Conservation (phyloP, 495 filamentous ascomycete species). For the Penicillium riverlandense region DNA sequence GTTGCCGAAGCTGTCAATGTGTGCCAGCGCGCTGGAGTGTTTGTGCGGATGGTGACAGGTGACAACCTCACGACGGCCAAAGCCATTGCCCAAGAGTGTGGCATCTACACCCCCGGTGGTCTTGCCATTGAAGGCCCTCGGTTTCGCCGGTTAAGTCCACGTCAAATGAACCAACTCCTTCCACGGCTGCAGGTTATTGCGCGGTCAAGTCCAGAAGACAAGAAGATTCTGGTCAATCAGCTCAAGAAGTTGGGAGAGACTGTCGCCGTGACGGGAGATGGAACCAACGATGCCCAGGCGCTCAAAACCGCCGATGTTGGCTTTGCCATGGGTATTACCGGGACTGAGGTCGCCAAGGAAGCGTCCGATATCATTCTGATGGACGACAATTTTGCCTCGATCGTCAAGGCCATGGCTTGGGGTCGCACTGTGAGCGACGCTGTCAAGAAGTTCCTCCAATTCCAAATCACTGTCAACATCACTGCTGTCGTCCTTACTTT, state of each 20-base stretch:
- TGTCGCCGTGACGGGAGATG: conserved; percentile 89
- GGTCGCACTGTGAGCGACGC: conserved; percentile 84
- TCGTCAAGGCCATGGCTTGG: conserved; percentile 83
- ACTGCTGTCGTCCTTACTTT: conserved; percentile 82
- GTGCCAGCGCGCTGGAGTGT: conserved; percentile 72
- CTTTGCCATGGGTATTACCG: conserved; percentile 87
- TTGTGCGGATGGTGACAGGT: conserved; percentile 87
- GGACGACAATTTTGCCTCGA: conserved; percentile 90
- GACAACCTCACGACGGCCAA: conserved; percentile 82
- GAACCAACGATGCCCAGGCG: conserved; percentile 86
- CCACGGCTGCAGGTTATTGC: conserved; percentile 78
- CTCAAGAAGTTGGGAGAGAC: conserved; percentile 83
- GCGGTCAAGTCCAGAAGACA: conserved; percentile 78
- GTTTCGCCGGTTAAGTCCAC: conserved; percentile 62
- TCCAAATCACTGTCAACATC: conserved; percentile 89
- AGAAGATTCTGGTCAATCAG: conserved; percentile 68
- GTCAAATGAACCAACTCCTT: conserved; percentile 62
- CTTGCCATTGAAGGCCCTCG: conserved; percentile 76
- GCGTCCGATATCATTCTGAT: conserved; percentile 91
- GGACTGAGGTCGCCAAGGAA: conserved; percentile 89
- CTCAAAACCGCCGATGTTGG: conserved; percentile 83
- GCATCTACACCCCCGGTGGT: conserved; percentile 68
- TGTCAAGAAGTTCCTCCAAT: conserved; percentile 88
- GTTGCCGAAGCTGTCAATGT: conserved; percentile 69
- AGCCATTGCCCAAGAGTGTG: conserved; percentile 78